These are phyloP conservation scores for Cordyceps tenuipes DNA, from an alignment of 2,329 filamentous ascomycete genomes.

Conservation along the genomic window DNA sequence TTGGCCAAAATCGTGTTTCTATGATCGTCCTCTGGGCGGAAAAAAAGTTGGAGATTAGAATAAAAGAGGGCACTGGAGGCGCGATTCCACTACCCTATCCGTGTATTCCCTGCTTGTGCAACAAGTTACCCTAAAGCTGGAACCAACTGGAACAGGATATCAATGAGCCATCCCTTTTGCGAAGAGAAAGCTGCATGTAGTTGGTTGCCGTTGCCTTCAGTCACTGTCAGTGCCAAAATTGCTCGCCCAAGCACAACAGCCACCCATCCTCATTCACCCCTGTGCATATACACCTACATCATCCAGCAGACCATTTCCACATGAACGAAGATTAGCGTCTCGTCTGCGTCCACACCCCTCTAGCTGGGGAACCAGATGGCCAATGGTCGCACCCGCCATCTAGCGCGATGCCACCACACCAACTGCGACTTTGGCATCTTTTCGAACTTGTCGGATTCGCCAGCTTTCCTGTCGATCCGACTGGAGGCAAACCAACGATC, in stretches of 20 bases:
- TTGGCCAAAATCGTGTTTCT: not conserved
- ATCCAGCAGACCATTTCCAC: not conserved
- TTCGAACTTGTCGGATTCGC: not conserved
- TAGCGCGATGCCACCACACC: slow-evolving; percentile 10
- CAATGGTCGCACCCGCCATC: slow-evolving; percentile 8
- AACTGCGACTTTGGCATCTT: not conserved
- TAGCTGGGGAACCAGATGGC: not conserved
- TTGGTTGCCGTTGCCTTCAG: too few species aligned
- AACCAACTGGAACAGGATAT: not conserved
- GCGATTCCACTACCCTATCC: not conserved
- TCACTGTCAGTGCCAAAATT: too few species aligned
- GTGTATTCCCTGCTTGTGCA: not conserved
- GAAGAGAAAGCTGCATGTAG: too few species aligned
- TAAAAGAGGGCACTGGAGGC: not conserved
- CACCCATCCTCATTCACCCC: too few species aligned
- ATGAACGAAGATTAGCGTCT: slow-evolving; percentile 1
- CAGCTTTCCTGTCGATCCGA: too few species aligned
- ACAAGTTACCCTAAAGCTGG: not conserved
- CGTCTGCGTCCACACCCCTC: not conserved
- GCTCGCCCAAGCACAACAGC: too few species aligned
- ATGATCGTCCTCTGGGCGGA: not conserved
- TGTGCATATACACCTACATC: not conserved
- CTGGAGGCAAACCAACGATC: too few species aligned
- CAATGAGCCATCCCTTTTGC: too few species aligned
- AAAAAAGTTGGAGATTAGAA: not conserved